Evolutionary conservation across 2,329 filamentous ascomycete species (phyloP), one percentile per base, ranked within the genome.

Genomic region (Calonectria pseudoreteaudii): DNA sequence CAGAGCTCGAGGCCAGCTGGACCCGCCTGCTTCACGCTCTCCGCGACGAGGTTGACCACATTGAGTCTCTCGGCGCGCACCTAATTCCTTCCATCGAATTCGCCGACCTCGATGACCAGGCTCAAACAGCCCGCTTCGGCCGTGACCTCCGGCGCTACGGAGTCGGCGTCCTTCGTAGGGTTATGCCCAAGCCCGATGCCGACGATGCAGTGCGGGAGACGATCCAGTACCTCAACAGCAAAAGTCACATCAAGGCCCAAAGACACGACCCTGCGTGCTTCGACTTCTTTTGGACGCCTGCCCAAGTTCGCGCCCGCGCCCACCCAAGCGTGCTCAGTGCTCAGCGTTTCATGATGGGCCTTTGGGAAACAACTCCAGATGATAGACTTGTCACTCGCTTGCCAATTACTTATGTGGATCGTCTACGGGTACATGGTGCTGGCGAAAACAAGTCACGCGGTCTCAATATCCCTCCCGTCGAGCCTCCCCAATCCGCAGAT

Each of bases 251-350:
- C 60, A 82, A 81, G 44, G 74, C 80, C 7, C 76, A 80, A 14
- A 76, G 78, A 30, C 82, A 83, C 77, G 91, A 92, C 50, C 93
- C 93, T 7, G 91, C 92, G 1, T 94, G 93, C 66, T 94, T 92
- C 83, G 93, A 94, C 83, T 90, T 94, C 79, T 94, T 94, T 85
- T 94, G 93, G 93, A 93, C 92, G 7, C 92, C 92, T 0, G 90
- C 92, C 1, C 93, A 94, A 83, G 89, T 93, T 69, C 89, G 90
- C 78, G 91, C 92, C n/a, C 90, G 93, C 30, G 90, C 91, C 0
- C 91, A 94, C 77, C 90, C 92, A 4, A 88, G 90, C 76, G 88
- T 94, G 73, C 86, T 94, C 50, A 85, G 85, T 47, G 88, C 92
- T 1, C 93, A 94, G 84, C 86, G 88, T 44, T 94, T 93, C 80